These are phyloP conservation scores for Penicillium sp. DNA, from an alignment of 2,329 filamentous ascomycete species.

Conservation along the genomic window DNA sequence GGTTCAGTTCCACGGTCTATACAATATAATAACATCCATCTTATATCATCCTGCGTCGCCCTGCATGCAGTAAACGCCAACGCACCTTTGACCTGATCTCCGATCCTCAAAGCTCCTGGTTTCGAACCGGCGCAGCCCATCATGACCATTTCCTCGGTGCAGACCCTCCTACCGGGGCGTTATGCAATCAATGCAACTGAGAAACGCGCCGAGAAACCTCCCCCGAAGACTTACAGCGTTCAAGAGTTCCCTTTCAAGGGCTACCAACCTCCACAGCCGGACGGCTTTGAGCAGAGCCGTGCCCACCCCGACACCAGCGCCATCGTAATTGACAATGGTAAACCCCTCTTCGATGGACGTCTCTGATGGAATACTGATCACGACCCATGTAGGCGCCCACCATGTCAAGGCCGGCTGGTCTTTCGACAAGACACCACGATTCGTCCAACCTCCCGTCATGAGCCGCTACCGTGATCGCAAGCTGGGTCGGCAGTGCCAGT, in stretches of 20 bases:
- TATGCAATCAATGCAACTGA: slow-evolving; percentile 42
- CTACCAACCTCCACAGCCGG: slow-evolving; percentile 56
- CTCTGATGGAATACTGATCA: not conserved
- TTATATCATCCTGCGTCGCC: not conserved
- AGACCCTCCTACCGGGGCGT: slow-evolving; percentile 38
- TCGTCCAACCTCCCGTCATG: slow-evolving; percentile 84
- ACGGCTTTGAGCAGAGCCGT: slow-evolving; percentile 70
- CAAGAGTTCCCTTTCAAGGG: slow-evolving; percentile 62
- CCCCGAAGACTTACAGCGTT: slow-evolving; percentile 54
- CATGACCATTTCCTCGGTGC: slow-evolving; percentile 47
- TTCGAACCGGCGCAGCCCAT: slow-evolving; percentile 23
- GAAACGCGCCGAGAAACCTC: slow-evolving; percentile 53
- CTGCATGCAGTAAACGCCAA: slow-evolving; percentile 17
- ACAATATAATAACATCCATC: not conserved
- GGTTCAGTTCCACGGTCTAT: not conserved
- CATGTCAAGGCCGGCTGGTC: slow-evolving; percentile 93
- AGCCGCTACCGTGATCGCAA: slow-evolving; percentile 95
- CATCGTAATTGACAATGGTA: slow-evolving; percentile 98
- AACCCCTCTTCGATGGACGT: not conserved
- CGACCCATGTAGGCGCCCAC: slow-evolving; percentile 67
- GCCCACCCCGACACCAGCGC: slow-evolving; percentile 61
- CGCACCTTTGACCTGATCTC: slow-evolving; percentile 8
- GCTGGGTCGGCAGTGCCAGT: slow-evolving; percentile 83
- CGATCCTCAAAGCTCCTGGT: slow-evolving; percentile 19
- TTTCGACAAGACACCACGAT: slow-evolving; percentile 77